phyloP scores from a whole-genome alignment of 352 stramenopile species.

The Pythium sp. region DNA sequence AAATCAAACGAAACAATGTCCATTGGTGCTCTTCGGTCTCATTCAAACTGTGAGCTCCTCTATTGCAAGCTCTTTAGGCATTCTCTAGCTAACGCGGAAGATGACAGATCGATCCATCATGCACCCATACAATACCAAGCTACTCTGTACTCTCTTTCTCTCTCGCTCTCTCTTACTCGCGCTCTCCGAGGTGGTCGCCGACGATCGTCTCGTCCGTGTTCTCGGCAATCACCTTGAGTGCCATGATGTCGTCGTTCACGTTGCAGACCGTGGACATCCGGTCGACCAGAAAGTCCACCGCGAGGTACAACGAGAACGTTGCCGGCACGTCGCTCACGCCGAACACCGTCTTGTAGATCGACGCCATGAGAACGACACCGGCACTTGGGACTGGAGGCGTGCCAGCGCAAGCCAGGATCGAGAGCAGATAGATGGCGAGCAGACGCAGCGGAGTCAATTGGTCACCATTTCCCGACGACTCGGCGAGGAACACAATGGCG shows the following conservation, averaged over 20 bases:
- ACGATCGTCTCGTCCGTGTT: conserved; percentile 70
- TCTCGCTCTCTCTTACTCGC: conserved; percentile 15
- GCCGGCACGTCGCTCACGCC: conserved; percentile 39
- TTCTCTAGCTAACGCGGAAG: not conserved
- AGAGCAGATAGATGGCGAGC: conserved; percentile 52
- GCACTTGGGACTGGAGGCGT: conserved; percentile 52
- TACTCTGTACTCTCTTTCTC: not conserved
- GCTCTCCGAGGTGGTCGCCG: conserved; percentile 48
- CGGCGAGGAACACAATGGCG: conserved; percentile 53
- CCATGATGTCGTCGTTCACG: conserved; percentile 80
- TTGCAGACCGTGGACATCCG: conserved; percentile 71
- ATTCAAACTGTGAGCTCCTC: not conserved
- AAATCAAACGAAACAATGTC: not conserved
- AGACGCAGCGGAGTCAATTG: conserved; percentile 45
- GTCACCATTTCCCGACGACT: conserved; percentile 54
- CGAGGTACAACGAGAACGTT: conserved; percentile 56
- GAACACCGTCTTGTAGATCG: conserved; percentile 65
- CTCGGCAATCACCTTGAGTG: conserved; percentile 69
- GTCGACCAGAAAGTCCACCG: conserved; percentile 65
- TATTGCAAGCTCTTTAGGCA: not conserved
- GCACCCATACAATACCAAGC: not conserved
- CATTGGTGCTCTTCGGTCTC: not conserved
- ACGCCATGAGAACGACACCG: conserved; percentile 53
- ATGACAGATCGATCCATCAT: not conserved
- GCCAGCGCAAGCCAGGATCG: conserved; percentile 46